Conservation (phyloP, 805 yeast species). For the Sporopachydermia lactativora region DNA sequence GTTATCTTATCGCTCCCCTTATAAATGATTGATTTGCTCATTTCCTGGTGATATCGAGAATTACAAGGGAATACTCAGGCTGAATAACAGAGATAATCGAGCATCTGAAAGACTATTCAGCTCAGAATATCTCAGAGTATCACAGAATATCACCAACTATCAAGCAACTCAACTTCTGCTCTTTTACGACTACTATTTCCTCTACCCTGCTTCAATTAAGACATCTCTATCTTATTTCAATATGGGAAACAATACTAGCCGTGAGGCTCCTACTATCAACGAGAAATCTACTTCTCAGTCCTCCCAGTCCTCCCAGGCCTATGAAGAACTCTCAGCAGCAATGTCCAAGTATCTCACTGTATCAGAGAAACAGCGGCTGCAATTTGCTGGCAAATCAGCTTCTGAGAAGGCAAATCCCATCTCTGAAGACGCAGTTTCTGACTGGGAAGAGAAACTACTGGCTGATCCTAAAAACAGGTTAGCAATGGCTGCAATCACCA, state of each 20-base stretch:
- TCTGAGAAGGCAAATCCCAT: constrained; percentile 20
- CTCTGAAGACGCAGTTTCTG: constrained; percentile 18
- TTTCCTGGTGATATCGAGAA: too few species aligned
- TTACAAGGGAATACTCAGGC: too few species aligned
- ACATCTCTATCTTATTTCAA: too few species aligned
- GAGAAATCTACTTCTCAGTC: constrained; percentile 3
- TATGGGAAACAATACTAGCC: background rate
- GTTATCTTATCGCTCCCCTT: too few species aligned
- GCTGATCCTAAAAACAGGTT: constrained; percentile 35
- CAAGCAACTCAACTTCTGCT: too few species aligned
- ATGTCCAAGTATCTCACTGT: background rate
- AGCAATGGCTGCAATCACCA: constrained; percentile 39
- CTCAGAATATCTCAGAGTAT: too few species aligned
- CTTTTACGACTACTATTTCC: too few species aligned
- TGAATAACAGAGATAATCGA: too few species aligned
- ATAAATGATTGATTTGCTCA: too few species aligned
- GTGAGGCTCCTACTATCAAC: constrained; percentile 13
- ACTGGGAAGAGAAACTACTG: constrained; percentile 33
- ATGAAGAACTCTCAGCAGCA: constrained; percentile 3
- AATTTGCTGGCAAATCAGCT: constrained; percentile 12
- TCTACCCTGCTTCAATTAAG: too few species aligned
- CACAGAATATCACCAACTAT: too few species aligned
- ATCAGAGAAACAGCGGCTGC: constrained; percentile 6
- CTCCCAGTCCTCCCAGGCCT: background rate
- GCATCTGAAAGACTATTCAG: too few species aligned